phyloP scores from a whole-genome alignment of 2,329 filamentous ascomycete genomes.

The Ophiocordyceps polyrhachis-furcata region DNA sequence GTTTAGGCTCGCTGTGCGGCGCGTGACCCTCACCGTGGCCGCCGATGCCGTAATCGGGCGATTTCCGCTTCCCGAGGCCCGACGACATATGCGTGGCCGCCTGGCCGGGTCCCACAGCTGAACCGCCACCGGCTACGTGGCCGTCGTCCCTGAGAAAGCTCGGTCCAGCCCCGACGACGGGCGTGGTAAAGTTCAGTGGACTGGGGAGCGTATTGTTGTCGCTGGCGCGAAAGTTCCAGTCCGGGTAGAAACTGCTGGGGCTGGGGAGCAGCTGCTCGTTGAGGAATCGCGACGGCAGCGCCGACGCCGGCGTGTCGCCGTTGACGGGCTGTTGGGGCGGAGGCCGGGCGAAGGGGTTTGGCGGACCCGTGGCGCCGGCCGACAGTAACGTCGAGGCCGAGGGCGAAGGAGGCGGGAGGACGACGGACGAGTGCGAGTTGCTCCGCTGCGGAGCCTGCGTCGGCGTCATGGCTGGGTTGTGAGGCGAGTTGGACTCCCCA shows the following conservation, averaged over 20 bases:
- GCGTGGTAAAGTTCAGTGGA: slow-evolving; percentile 83
- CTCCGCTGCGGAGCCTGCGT: slow-evolving; percentile 32
- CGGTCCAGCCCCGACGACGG: slow-evolving; percentile 42
- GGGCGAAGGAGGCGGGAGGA: slow-evolving; percentile 82
- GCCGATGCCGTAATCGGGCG: slow-evolving; percentile 28
- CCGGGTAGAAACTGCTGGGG: slow-evolving; percentile 79
- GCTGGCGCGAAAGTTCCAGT: slow-evolving; percentile 59
- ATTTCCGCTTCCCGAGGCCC: slow-evolving; percentile 32
- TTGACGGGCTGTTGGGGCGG: slow-evolving; percentile 48
- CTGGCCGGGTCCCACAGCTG: not conserved
- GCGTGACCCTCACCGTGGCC: slow-evolving; percentile 23
- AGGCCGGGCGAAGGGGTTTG: slow-evolving; percentile 87
- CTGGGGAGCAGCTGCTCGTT: slow-evolving; percentile 75
- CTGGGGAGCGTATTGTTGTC: slow-evolving; percentile 81
- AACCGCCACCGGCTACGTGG: slow-evolving; percentile 5
- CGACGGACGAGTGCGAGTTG: slow-evolving; percentile 47
- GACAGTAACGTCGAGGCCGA: slow-evolving; percentile 73
- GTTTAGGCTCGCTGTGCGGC: slow-evolving; percentile 28
- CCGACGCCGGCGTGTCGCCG: slow-evolving; percentile 63
- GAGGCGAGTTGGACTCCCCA: slow-evolving; percentile 48
- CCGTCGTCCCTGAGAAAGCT: slow-evolving; percentile 43
- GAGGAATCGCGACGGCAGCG: slow-evolving; percentile 79
- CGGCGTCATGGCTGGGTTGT: slow-evolving; percentile 38
- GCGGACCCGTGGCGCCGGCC: slow-evolving; percentile 78
- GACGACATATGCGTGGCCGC: slow-evolving; percentile 2